A percentile compares a stretch with the other conserved stretches of the same genome.
Conservation (phyloP, 805 yeast species). For the Candida tammaniensis region DNA sequence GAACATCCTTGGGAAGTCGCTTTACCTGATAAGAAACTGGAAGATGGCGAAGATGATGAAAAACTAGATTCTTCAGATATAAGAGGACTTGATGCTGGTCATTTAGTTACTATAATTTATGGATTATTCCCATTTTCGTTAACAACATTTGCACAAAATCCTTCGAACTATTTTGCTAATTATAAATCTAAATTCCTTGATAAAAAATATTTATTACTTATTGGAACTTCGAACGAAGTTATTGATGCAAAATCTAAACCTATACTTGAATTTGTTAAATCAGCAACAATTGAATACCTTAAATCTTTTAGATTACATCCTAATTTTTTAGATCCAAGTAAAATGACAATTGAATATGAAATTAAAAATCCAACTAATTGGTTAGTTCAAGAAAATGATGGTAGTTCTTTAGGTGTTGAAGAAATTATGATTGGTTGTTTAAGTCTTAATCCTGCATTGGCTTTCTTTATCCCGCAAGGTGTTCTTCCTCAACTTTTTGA, state of each 20-base stretch:
- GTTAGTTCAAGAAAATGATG: conserved; percentile 16
- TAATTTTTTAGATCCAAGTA: conserved; percentile 31
- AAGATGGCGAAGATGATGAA: neutral
- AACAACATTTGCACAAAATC: conserved; percentile 39
- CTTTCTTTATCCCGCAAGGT: conserved; percentile 10
- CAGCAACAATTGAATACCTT: conserved; percentile 24
- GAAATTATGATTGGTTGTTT: conserved; percentile 24
- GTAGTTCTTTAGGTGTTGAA: conserved; percentile 17
- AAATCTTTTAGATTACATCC: conserved; percentile 48
- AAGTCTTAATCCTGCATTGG: conserved; percentile 17
- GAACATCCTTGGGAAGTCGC: conserved; percentile 18
- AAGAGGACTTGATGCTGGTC: conserved; percentile 19
- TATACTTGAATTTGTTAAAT: conserved; percentile 3
- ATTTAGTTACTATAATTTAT: conserved; percentile 49
- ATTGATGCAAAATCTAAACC: conserved; percentile 4
- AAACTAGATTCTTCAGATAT: neutral
- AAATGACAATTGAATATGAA: conserved; percentile 17
- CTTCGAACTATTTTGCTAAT: conserved; percentile 29
- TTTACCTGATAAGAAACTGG: conserved; percentile 8
- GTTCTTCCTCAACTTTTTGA: neutral
- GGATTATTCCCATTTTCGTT: conserved; percentile 57
- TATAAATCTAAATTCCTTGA: conserved; percentile 15
- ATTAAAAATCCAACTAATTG: conserved; percentile 18
- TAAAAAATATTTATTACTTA: conserved; percentile 6
- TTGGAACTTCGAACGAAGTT: neutral